A percentile compares a stretch with the other conserved stretches of the same genome.
Evolutionary conservation across 2,329 filamentous ascomycete species (phyloP).

Genomic region (Sporothrix humicola): DNA sequence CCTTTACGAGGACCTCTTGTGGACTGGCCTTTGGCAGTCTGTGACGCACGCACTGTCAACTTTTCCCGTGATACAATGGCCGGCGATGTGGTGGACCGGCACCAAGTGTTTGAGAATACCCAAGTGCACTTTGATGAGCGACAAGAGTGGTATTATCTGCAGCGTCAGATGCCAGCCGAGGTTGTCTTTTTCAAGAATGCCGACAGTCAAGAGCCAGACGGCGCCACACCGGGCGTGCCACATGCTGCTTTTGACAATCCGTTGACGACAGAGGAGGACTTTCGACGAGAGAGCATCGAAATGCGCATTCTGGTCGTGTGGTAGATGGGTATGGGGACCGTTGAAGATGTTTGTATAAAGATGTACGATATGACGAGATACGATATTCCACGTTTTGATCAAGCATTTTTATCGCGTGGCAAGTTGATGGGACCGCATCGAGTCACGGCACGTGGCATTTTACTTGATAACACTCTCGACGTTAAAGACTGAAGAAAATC

Average conservation of each 20-base stretch:
- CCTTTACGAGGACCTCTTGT: constrained; percentile 38
- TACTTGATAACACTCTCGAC: too few species aligned
- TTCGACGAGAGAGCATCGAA: constrained; percentile 36
- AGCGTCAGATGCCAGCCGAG: constrained; percentile 37
- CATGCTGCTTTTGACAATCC: constrained; percentile 37
- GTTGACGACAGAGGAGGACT: constrained; percentile 28
- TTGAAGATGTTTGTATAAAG: neutral
- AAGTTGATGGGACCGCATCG: too few species aligned
- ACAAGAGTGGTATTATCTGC: constrained; percentile 39
- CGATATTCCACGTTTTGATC: neutral
- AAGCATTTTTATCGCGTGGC: too few species aligned
- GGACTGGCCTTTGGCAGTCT: constrained; percentile 40
- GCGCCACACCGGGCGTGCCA: constrained; percentile 34
- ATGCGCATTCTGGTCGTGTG: constrained; percentile 37
- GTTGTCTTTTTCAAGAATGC: constrained; percentile 39
- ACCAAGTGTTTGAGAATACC: constrained; percentile 39
- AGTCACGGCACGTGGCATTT: too few species aligned
- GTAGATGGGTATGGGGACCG: neutral
- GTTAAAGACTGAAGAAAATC: neutral
- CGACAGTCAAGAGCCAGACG: constrained; percentile 32
- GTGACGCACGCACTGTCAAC: constrained; percentile 38
- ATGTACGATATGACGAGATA: neutral
- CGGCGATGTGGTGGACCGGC: constrained; percentile 38
- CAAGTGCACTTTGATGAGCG: constrained; percentile 37
- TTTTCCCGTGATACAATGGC: constrained; percentile 39